Conservation (phyloP, 2,329 filamentous ascomycete genomes). For the Elsinoe fawcettii region DNA sequence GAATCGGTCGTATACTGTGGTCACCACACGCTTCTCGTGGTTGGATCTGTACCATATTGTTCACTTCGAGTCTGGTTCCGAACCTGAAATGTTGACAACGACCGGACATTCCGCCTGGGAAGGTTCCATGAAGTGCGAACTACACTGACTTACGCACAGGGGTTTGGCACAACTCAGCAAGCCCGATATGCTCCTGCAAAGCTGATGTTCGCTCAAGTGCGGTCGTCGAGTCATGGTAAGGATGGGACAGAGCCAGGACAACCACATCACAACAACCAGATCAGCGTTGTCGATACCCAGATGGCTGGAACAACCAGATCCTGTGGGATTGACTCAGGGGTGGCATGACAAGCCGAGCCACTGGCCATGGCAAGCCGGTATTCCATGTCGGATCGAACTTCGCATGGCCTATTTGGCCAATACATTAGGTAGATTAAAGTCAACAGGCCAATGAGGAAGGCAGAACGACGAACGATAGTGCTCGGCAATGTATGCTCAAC, state of each 20-base stretch:
- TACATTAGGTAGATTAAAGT: neutral
- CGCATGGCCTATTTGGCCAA: neutral
- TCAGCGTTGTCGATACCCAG: neutral
- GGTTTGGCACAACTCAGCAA: neutral
- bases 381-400: neutral
- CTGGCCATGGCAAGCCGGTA: neutral
- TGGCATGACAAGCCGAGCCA: neutral
- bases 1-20: neutral
- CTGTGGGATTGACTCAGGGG: neutral
- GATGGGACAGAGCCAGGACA: neutral
- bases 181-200: neutral
- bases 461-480: neutral
- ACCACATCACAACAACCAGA: neutral
- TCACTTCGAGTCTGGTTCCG: neutral
- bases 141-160: neutral
- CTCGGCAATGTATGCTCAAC: neutral
- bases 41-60: neutral
- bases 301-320: neutral
- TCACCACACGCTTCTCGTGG: neutral
- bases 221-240: neutral
- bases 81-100: conserved; percentile 5
- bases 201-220: neutral
- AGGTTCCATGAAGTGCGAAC: neutral
- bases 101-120: neutral
- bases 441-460: neutral